Evolutionary conservation across 345 rosid species (phyloP), one percentile per base, ranked within the genome.

Genomic region (Syzygium aqueum): DNA sequence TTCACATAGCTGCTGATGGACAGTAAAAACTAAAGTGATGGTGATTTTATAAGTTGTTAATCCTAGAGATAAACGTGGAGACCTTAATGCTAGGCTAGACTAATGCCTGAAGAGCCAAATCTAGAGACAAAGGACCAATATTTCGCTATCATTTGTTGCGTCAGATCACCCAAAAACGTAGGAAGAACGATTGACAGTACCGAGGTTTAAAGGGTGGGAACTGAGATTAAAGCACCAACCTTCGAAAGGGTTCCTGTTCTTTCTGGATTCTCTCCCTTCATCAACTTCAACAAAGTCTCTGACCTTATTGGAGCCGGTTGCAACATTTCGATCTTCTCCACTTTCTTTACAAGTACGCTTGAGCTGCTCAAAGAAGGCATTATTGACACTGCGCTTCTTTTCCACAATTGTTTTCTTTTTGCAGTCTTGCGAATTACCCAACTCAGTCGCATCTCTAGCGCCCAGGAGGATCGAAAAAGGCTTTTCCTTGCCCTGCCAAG

Each of bases 401-500:
- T 88, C 91, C 88, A 89, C 85, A 59, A 67, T 89, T 86, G 88
- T 90, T 63, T 77, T 90, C 89, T 85, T 88, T 19, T 73, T 30
- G 85, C 59, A 88, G 22, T 84, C 53, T 51, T n/a, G 86, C 15
- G 33, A 57, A 43, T 89, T 77, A 87, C 73, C 78, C 80, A 86
- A 63, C 51, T 86, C 73, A 78, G 50, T 88, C 22, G 5, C 49
- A 13, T 86, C 89, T 63, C 89, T 89, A 46, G 91, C 27, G 88
- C 88, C 77, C 86, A 91, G 63, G 23, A 93, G 90, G 11, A 93
- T 89, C 11, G 85, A 85, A 86, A 95, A 96, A 56, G 95, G 97
- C 54, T 28, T 91, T 21, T 89, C 61, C 88, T 94, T 89, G 23
- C 93, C 94, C 96, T 96, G 90, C n/a, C 87, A 65, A 85, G 57